These are phyloP conservation scores for Podospora pseudopauciseta DNA, from an alignment of 495 filamentous ascomycete species.

Conservation along the genomic window DNA sequence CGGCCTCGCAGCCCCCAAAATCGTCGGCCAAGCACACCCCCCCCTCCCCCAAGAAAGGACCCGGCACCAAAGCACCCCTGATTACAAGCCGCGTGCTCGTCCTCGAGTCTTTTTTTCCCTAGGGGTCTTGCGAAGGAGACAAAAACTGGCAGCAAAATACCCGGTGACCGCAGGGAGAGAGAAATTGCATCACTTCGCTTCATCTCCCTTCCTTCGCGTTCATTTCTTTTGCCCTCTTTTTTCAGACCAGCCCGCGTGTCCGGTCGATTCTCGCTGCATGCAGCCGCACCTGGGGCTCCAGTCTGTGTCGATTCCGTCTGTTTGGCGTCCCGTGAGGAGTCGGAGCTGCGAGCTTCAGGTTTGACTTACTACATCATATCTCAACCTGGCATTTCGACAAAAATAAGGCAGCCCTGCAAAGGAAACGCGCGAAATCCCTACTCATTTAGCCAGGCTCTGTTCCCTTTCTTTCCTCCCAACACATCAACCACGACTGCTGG, in stretches of 20 bases:
- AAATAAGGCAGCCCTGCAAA: background rate
- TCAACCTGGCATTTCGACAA: background rate
- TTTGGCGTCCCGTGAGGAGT: slow-evolving; percentile 31
- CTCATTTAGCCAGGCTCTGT: background rate
- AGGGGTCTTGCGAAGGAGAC: slow-evolving; percentile 1
- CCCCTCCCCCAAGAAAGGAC: background rate
- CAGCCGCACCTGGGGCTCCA: slow-evolving; percentile 17
- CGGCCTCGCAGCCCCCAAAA: slow-evolving; percentile 22
- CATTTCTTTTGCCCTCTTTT: slow-evolving; percentile 9
- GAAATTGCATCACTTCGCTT: slow-evolving; percentile 3
- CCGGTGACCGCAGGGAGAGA: background rate
- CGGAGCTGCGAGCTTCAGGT: slow-evolving; percentile 19
- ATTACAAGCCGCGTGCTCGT: slow-evolving; percentile 4
- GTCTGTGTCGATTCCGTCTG: slow-evolving; percentile 27
- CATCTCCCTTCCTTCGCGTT: background rate
- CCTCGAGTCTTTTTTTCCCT: slow-evolving; percentile 9
- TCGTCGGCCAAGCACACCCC: slow-evolving; percentile 12
- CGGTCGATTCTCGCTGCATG: slow-evolving; percentile 27
- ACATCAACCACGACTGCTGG: background rate
- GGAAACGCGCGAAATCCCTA: background rate
- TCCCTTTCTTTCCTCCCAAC: slow-evolving; percentile 6
- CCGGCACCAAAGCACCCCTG: background rate
- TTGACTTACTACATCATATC: background rate
- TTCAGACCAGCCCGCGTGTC: slow-evolving; percentile 10
- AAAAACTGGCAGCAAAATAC: slow-evolving; percentile 7